A percentile compares a stretch with the other conserved stretches of the same genome.
Conservation (phyloP, 768 basidiomycete species). For the Hemileccinum impolitum region DNA sequence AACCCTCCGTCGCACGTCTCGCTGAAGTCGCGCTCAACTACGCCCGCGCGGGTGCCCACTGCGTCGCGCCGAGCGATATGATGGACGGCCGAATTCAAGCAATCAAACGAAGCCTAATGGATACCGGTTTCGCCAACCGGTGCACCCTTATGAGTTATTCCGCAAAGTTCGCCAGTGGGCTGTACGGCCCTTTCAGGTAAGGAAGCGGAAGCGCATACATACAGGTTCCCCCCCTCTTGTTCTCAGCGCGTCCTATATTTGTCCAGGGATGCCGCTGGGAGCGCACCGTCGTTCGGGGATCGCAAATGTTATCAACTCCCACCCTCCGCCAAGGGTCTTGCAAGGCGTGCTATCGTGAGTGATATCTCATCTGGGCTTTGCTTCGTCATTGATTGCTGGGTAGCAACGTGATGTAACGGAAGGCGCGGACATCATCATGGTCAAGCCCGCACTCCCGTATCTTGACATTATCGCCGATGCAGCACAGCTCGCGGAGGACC, state of each 20-base stretch:
- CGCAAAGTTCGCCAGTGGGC: slow-evolving; percentile 92
- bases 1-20: slow-evolving; percentile 80
- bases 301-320: slow-evolving; percentile 99
- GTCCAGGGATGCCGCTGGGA: slow-evolving; percentile 91
- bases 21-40: slow-evolving; percentile 91
- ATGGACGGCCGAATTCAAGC: slow-evolving; percentile 94
- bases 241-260: neutral
- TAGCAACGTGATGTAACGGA: slow-evolving; percentile 86
- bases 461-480: slow-evolving; percentile 95
- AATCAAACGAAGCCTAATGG: slow-evolving; percentile 85
- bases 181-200: slow-evolving; percentile 96
- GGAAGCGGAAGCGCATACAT: slow-evolving; percentile 18
- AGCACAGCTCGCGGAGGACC: slow-evolving; percentile 72
- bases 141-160: slow-evolving; percentile 96
- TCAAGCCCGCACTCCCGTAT: slow-evolving; percentile 95
- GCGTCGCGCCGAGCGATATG: slow-evolving; percentile 99
- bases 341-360: slow-evolving; percentile 87
- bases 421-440: slow-evolving; percentile 99
- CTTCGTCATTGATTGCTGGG: slow-evolving; percentile 1
- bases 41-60: slow-evolving; percentile 93
- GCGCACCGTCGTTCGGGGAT: slow-evolving; percentile 90
- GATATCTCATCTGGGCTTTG: neutral
- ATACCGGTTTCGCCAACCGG: slow-evolving; percentile 79
- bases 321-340: slow-evolving; percentile 81
- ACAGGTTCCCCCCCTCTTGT: neutral